These are phyloP conservation scores for Gastrolobium bilobum DNA, from an alignment of 306 rosid species.

Conservation along the genomic window DNA sequence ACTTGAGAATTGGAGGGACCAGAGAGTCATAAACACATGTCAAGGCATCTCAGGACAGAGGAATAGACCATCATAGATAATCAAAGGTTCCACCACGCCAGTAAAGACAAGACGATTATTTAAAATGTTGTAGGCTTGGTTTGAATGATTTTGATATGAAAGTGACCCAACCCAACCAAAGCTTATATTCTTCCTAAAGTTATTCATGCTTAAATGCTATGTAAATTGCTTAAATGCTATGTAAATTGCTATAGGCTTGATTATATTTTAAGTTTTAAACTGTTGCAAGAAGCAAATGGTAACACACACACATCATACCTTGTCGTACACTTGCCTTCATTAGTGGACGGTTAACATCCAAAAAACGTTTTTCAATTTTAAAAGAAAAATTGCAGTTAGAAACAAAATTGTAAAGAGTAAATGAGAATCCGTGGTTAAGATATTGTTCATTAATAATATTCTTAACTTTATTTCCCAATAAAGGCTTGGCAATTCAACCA, in stretches of 20 bases:
- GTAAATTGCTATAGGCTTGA: slow-evolving; percentile 2
- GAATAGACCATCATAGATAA: slow-evolving; percentile 46
- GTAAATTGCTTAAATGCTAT: slow-evolving; percentile 33
- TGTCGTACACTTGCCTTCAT: slow-evolving; percentile 36
- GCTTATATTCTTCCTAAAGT: slow-evolving; percentile 25
- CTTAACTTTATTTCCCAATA: slow-evolving; percentile 38
- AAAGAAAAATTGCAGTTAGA: slow-evolving; percentile 27
- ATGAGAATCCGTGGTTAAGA: slow-evolving; percentile 41
- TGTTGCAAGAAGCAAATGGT: background rate
- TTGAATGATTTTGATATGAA: slow-evolving; percentile 39
- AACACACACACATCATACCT: background rate
- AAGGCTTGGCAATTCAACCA: slow-evolving; percentile 42
- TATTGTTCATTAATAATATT: slow-evolving; percentile 38
- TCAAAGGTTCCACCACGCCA: slow-evolving; percentile 53
- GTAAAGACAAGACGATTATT: slow-evolving; percentile 51
- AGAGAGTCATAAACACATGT: slow-evolving; percentile 52
- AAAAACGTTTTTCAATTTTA: background rate
- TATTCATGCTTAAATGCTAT: slow-evolving; percentile 40
- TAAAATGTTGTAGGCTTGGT: slow-evolving; percentile 31
- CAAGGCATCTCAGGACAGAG: slow-evolving; percentile 48
- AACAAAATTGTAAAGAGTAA: slow-evolving; percentile 15
- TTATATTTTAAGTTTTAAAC: slow-evolving; percentile 24
- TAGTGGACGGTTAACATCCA: background rate
- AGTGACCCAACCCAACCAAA: slow-evolving; percentile 39
- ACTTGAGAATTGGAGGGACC: slow-evolving; percentile 49